A percentile compares a stretch with the other conserved stretches of the same genome.
phyloP scores from a whole-genome alignment of 2,329 filamentous ascomycete genomes.

The Alternaria triticimaculans region DNA sequence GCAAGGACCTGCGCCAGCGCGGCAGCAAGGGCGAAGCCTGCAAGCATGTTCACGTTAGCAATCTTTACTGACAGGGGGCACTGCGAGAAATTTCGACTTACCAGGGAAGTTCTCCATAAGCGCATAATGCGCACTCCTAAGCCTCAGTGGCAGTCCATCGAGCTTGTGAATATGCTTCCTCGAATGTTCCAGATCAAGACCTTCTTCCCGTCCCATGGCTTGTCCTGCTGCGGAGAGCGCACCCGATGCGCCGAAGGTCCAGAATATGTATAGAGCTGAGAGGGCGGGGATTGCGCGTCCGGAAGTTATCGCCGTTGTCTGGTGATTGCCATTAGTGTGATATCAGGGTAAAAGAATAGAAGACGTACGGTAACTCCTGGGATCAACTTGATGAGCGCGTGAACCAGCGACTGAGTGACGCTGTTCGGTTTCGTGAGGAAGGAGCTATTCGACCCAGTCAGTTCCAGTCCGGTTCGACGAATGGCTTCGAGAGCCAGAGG shows the following conservation, averaged over 20 bases:
- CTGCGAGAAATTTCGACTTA: background rate
- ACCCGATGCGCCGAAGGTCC: constrained; percentile 31
- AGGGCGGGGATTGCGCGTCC: constrained; percentile 32
- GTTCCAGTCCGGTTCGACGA: background rate
- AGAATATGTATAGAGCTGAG: constrained; percentile 29
- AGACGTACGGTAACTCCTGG: constrained; percentile 23
- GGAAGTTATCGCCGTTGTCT: constrained; percentile 22
- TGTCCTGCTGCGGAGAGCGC: constrained; percentile 28
- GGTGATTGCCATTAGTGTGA: background rate
- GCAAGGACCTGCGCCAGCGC: constrained; percentile 30
- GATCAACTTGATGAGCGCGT: constrained; percentile 28
- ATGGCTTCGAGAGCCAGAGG: background rate
- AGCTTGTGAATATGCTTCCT: constrained; percentile 20
- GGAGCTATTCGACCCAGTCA: constrained; percentile 4
- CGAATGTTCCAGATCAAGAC: constrained; percentile 23
- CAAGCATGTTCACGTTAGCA: background rate
- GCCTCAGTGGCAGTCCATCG: constrained; percentile 22
- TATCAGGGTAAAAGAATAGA: too few species aligned
- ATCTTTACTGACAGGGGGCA: background rate
- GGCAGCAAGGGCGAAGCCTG: constrained; percentile 27
- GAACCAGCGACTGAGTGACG: constrained; percentile 27
- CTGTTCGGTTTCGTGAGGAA: constrained; percentile 29
- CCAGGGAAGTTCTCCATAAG: constrained; percentile 34
- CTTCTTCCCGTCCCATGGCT: constrained; percentile 28
- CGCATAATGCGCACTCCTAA: constrained; percentile 31